Base-by-base conservation (phyloP, 78 protist species). In the Neovahlkampfia damariscottae region DNA sequence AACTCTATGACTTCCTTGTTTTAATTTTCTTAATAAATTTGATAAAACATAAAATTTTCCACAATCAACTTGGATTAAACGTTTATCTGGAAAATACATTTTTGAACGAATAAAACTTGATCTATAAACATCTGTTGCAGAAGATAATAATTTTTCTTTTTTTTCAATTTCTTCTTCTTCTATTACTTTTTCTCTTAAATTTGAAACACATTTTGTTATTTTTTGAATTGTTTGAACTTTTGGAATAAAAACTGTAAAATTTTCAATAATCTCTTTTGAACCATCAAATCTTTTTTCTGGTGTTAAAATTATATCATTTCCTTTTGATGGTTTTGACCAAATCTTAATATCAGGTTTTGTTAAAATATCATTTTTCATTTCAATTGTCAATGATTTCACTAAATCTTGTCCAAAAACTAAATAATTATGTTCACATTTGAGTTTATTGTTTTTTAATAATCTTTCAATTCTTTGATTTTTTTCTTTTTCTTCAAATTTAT, bases 51-150 rank as follows among this genome's bases (percentile, higher is more conserved):
- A 95, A 35, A 96, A 83, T 81, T 96, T 96, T 40, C 98, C 98
- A 82, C 96, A 94, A 80, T 94, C 97, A 72, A 82, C 87, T 84
- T 91, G 92, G 5, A 95, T 31, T 38, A 96, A 84, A 2, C 90
- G 71, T 74, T 80, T 80, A 85, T 92, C 96, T 4, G 99, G 99
- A 75, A 95, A 88, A 35, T 8, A 37, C 27, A 95, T 29, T 38
- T 68, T 36, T 72, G 35, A 59, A 10, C 90, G 72, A n/a, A 72
- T 41, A 62, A 40, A 38, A 67, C 69, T 40, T 41, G 70, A 6
- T 27, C 19, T 19, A 69, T 19, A 19, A 30, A 19, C 68, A 19
- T 69, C 72, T n/a, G 19, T 30, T 69, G 19, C 19, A 19, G 19
- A n/a, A 19, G 72, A 30, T 69, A 19, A 19, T 19, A 28, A 10